These are phyloP conservation scores for Pythium sp. DNA, from an alignment of 352 stramenopile species.

Conservation along the genomic window DNA sequence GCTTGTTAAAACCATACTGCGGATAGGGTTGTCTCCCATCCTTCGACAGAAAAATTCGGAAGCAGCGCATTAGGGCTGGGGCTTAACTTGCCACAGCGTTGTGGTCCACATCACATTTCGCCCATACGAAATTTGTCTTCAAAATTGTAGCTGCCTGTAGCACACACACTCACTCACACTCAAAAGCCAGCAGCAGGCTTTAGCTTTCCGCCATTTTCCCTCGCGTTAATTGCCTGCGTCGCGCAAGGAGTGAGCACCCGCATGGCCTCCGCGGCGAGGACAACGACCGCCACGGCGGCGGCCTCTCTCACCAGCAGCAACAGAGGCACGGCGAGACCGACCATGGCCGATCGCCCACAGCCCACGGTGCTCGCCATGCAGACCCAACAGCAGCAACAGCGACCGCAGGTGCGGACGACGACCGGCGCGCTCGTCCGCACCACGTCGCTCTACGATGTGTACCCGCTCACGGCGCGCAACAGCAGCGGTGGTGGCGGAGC, in stretches of 20 bases:
- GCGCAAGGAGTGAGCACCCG: neutral
- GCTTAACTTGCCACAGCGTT: no score
- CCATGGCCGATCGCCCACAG: neutral
- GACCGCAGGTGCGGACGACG: conserved; percentile 1
- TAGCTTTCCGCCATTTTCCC: neutral
- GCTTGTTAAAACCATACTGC: neutral
- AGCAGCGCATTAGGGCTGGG: neutral
- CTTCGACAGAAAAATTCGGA: conserved; percentile 2
- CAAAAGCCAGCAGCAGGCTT: neutral
- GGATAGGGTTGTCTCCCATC: neutral
- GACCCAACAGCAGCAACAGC: neutral
- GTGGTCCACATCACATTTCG: neutral
- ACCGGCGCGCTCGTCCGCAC: neutral
- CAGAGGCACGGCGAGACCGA: neutral
- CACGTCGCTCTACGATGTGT: conserved; percentile 64
- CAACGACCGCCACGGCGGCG: neutral
- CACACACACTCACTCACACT: neutral
- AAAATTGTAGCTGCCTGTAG: neutral
- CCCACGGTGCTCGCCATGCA: conserved; percentile 11
- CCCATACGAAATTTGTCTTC: neutral
- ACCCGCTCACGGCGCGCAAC: conserved; percentile 45
- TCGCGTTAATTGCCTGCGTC: conserved; percentile 10
- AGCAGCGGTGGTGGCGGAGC: neutral
- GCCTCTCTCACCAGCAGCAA: neutral
- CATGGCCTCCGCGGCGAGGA: conserved; percentile 7